Evolutionary conservation across 1,284 basidiomycete genomes (phyloP).

Genomic region (Sanguinoderma infundibulare): DNA sequence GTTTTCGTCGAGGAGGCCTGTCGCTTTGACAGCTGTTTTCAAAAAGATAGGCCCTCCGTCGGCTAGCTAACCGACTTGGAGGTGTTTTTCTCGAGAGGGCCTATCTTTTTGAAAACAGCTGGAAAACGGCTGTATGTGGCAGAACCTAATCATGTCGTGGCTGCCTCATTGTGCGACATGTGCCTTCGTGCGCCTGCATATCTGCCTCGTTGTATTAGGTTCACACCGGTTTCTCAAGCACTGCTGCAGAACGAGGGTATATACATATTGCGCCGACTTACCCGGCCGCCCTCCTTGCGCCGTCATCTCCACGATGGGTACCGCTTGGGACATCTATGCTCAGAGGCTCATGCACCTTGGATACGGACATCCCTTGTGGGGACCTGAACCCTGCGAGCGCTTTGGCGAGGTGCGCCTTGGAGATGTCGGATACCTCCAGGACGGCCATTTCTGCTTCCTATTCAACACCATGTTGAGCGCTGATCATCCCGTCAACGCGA

Average conservation of each 20-base stretch:
- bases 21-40: too few species aligned
- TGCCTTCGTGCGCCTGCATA: too few species aligned
- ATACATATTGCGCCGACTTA: not conserved
- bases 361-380: slow-evolving; percentile 1
- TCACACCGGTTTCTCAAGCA: not conserved
- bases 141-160: too few species aligned
- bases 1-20: too few species aligned
- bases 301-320: not conserved
- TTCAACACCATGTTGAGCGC: not conserved
- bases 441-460: not conserved
- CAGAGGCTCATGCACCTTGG: not conserved
- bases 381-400: not conserved
- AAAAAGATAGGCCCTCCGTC: too few species aligned
- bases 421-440: not conserved
- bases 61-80: too few species aligned
- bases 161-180: too few species aligned
- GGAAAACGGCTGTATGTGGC: too few species aligned
- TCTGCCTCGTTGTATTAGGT: not conserved
- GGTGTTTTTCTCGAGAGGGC: too few species aligned
- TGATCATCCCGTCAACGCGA: not conserved
- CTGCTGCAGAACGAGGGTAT: not conserved
- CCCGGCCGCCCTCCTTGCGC: too few species aligned
- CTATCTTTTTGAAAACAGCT: too few species aligned
- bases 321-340: not conserved
- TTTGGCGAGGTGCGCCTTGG: slow-evolving; percentile 1